Percentiles rank a stretch among this genome's conserved stretches.
Evolutionary conservation across 768 basidiomycete genomes (phyloP).

Genomic region (Porpolomopsis calyptriformis): DNA sequence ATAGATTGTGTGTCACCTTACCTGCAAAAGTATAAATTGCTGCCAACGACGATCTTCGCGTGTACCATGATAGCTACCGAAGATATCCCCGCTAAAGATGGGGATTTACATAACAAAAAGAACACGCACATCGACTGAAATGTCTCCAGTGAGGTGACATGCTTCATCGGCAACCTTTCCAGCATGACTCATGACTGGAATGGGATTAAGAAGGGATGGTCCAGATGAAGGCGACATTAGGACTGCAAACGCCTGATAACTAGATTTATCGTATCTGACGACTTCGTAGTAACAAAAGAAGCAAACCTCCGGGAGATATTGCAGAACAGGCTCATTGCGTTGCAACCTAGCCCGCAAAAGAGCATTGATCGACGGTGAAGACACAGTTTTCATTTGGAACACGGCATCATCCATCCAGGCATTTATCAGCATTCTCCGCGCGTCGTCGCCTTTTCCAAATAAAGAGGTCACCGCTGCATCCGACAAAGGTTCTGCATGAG

Average conservation of each 20-base stretch:
- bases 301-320: slow-evolving; percentile 56
- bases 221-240: slow-evolving; percentile 43
- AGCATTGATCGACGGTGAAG: slow-evolving; percentile 30
- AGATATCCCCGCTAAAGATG: background rate
- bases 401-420: slow-evolving; percentile 68
- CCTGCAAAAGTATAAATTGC: slow-evolving; percentile 65
- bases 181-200: slow-evolving; percentile 52
- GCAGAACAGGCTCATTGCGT: slow-evolving; percentile 59
- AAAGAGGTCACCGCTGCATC: slow-evolving; percentile 62
- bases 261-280: background rate
- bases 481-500: slow-evolving; percentile 50
- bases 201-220: slow-evolving; percentile 45
- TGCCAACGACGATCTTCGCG: slow-evolving; percentile 52
- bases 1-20: slow-evolving; percentile 13
- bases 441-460: slow-evolving; percentile 61
- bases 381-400: slow-evolving; percentile 31
- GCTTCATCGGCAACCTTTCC: slow-evolving; percentile 58
- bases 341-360: slow-evolving; percentile 46
- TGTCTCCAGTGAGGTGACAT: slow-evolving; percentile 46
- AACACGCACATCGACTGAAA: slow-evolving; percentile 43
- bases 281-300: background rate
- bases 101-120: background rate
- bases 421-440: slow-evolving; percentile 51
- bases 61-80: slow-evolving; percentile 76
- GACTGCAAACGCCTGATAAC: slow-evolving; percentile 57